These are phyloP conservation scores for Rhynchospora breviuscula DNA, from an alignment of 176 grass and related monocot species.

Conservation along the genomic window DNA sequence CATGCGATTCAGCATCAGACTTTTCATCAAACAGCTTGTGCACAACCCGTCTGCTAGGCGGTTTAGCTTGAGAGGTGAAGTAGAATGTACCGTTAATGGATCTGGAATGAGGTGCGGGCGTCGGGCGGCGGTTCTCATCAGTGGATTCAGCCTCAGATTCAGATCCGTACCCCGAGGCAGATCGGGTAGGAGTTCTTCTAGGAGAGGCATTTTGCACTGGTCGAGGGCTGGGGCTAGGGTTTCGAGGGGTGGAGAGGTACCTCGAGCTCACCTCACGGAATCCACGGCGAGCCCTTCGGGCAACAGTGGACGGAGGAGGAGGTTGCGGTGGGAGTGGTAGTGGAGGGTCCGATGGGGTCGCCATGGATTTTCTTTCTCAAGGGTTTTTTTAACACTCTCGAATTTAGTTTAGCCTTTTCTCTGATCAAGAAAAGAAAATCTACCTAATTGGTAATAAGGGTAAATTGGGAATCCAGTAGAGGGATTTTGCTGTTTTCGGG, in stretches of 20 bases:
- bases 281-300: conserved; percentile 40
- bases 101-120: conserved; percentile 9
- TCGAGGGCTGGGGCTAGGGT: conserved; percentile 31
- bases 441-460: not conserved
- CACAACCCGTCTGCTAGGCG: conserved; percentile 32
- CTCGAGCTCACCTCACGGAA: conserved; percentile 70
- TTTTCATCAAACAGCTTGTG: conserved; percentile 71
- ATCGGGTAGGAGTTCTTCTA: conserved; percentile 21
- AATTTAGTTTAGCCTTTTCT: not conserved
- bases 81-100: conserved; percentile 6
- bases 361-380: conserved; percentile 1
- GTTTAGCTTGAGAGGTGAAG: conserved; percentile 22
- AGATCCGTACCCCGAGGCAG: conserved; percentile 13
- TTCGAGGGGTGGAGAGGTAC: conserved; percentile 55
- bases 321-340: conserved; percentile 28
- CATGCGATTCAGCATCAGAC: not conserved
- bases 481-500: not conserved
- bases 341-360: not conserved
- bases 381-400: not conserved
- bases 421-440: not conserved
- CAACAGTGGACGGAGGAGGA: conserved; percentile 19
- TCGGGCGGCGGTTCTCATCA: conserved; percentile 63
- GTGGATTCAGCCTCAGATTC: conserved; percentile 26
- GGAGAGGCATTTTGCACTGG: conserved; percentile 33
- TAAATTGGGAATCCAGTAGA: not conserved